Conservation (phyloP, 371 early-diverging fungal species). For the Encephalitozoon intestinalis region DNA sequence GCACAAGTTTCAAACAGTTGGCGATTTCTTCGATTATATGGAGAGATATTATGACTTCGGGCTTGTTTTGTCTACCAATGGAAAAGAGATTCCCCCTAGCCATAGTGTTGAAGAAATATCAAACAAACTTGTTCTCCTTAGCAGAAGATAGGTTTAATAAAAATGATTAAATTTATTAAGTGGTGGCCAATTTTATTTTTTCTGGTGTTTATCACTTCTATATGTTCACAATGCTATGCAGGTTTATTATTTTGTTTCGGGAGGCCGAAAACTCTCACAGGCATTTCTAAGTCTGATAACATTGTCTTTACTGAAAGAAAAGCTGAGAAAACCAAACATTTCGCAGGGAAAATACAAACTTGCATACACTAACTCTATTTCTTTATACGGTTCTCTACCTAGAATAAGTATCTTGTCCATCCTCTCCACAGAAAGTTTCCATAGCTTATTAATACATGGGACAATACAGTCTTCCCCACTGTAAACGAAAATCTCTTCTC, state of each 20-base stretch:
- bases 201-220: not conserved
- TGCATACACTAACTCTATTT: constrained; percentile 16
- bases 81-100: not conserved
- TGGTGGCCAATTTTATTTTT: not conserved
- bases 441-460: not conserved
- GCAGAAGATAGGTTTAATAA: not conserved
- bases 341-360: not conserved
- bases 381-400: not conserved
- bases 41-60: constrained; percentile 17
- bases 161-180: not conserved
- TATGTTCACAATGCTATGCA: not conserved
- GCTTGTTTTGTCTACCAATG: not conserved
- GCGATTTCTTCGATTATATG: constrained; percentile 19
- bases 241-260: not conserved
- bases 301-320: not conserved
- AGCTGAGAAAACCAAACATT: not conserved
- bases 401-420: not conserved
- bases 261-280: not conserved
- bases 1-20: not conserved
- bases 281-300: not conserved
- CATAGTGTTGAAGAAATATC: not conserved
- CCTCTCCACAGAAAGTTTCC: not conserved
- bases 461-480: not conserved
- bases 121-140: not conserved
- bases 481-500: not conserved